phyloP scores from a whole-genome alignment of 345 rosid genomes.

The Nasturtium officinale region DNA sequence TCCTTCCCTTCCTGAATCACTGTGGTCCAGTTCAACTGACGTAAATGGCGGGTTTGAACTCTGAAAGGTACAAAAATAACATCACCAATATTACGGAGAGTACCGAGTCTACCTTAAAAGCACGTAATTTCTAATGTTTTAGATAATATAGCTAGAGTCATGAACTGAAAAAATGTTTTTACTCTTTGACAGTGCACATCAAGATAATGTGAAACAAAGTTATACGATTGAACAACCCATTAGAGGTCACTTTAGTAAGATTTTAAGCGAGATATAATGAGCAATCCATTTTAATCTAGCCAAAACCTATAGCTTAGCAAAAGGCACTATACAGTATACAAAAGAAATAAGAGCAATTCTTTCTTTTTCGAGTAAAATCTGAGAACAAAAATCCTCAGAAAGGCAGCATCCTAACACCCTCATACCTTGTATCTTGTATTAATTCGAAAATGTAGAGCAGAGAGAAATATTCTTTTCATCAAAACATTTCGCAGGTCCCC shows the following conservation, averaged over 20 bases:
- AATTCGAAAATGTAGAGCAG: slow-evolving; percentile 97
- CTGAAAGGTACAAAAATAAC: slow-evolving; percentile 51
- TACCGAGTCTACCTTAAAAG: not conserved
- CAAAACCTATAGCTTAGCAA: not conserved
- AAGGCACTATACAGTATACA: not conserved
- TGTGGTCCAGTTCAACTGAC: slow-evolving; percentile 97
- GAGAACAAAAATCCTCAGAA: not conserved
- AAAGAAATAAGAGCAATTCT: not conserved
- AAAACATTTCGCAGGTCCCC: slow-evolving; percentile 91
- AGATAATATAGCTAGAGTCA: slow-evolving; percentile 9
- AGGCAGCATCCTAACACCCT: not conserved
- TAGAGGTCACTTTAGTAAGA: not conserved
- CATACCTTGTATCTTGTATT: slow-evolving; percentile 96
- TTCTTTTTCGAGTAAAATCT: not conserved
- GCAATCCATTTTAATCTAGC: not conserved
- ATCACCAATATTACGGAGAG: slow-evolving; percentile 37
- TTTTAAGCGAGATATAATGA: not conserved
- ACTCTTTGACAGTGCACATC: not conserved
- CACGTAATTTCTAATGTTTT: not conserved
- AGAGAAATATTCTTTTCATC: slow-evolving; percentile 97
- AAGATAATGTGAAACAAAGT: not conserved
- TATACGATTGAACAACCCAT: not conserved
- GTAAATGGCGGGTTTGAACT: slow-evolving; percentile 99
- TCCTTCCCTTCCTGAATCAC: slow-evolving; percentile 99
- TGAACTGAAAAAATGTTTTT: not conserved